These are phyloP conservation scores for Heritiera littoralis DNA, from an alignment of 345 rosid genomes.

Conservation along the genomic window DNA sequence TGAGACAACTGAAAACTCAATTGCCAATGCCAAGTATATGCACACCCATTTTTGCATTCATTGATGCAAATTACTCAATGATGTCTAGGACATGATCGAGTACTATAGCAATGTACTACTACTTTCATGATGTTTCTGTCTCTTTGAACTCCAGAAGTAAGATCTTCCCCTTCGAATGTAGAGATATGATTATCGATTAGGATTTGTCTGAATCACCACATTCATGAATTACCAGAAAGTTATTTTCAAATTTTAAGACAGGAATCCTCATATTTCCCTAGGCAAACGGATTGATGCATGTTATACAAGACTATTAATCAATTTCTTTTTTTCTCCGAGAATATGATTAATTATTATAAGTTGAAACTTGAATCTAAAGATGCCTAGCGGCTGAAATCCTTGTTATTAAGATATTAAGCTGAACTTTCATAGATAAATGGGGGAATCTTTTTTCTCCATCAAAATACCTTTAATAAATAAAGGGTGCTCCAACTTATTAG, in stretches of 20 bases:
- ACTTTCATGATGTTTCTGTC: neutral
- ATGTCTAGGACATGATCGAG: neutral
- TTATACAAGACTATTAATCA: neutral
- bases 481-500: slow-evolving; percentile 34
- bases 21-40: neutral
- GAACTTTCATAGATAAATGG: slow-evolving; percentile 18
- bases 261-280: neutral
- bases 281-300: neutral
- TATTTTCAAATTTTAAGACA: neutral
- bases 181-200: neutral
- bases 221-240: neutral
- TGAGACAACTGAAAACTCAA: slow-evolving; percentile 13
- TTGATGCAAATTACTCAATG: neutral
- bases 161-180: neutral
- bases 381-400: neutral
- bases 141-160: neutral
- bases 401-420: neutral
- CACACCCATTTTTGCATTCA: slow-evolving; percentile 6
- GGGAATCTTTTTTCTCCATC: slow-evolving; percentile 34
- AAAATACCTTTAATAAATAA: slow-evolving; percentile 22
- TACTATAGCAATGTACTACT: neutral
- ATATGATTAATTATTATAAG: slow-evolving; percentile 1
- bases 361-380: slow-evolving; percentile 5
- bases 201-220: neutral
- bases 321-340: neutral